phyloP scores from a whole-genome alignment of 805 yeast genomes.

The Candida jianshihensis region DNA sequence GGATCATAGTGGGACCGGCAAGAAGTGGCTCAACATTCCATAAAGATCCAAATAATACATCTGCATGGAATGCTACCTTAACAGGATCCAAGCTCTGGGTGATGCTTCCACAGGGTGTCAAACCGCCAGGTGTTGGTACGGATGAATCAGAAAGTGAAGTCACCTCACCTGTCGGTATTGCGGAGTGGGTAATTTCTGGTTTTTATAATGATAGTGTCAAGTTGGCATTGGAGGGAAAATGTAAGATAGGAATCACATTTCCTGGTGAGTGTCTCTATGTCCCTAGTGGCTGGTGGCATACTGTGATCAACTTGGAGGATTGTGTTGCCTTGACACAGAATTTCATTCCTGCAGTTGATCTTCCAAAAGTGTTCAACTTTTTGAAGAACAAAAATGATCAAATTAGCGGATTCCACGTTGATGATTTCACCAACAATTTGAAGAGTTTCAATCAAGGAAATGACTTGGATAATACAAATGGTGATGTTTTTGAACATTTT shows the following conservation, averaged over 20 bases:
- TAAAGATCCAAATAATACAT: conserved; percentile 86
- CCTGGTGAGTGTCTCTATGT: conserved; percentile 85
- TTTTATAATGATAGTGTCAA: conserved; percentile 64
- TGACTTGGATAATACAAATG: too few species aligned
- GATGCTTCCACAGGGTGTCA: conserved; percentile 71
- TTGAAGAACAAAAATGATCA: conserved; percentile 62
- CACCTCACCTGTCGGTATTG: conserved; percentile 84
- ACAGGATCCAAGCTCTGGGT: conserved; percentile 79
- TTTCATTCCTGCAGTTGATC: conserved; percentile 64
- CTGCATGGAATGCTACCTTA: conserved; percentile 83
- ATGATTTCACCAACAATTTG: conserved; percentile 36
- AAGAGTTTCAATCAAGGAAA: conserved; percentile 23
- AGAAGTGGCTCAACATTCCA: conserved; percentile 87
- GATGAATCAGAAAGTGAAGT: conserved; percentile 79
- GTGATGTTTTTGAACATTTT: conserved; percentile 24
- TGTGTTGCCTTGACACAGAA: conserved; percentile 86
- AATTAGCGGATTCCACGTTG: conserved; percentile 71
- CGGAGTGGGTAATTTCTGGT: conserved; percentile 86
- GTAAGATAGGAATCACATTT: conserved; percentile 64
- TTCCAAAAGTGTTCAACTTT: conserved; percentile 59
- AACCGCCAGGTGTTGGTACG: conserved; percentile 83
- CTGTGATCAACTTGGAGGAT: conserved; percentile 78
- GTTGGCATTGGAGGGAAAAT: conserved; percentile 40
- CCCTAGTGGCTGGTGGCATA: conserved; percentile 98
- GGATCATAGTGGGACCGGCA: conserved; percentile 82